phyloP scores from a whole-genome alignment of 2,329 filamentous ascomycete species.

The Trichothecium sympodiale region DNA sequence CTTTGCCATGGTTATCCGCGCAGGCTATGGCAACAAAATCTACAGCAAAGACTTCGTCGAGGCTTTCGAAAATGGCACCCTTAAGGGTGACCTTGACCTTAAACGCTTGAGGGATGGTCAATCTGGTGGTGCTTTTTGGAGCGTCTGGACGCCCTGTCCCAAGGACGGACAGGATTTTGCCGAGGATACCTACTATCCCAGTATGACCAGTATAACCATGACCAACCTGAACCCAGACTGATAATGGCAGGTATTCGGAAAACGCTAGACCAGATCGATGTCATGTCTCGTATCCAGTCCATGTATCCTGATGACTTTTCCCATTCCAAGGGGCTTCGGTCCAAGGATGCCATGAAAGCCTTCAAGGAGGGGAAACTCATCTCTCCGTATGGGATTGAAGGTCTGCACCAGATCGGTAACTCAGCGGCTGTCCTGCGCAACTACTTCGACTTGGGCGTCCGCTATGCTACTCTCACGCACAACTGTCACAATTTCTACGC shows the following conservation, averaged over 20 bases:
- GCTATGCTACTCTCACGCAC: slow-evolving; percentile 83
- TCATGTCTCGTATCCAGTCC: slow-evolving; percentile 52
- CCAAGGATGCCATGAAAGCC: slow-evolving; percentile 47
- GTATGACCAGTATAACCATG: neutral
- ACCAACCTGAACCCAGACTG: neutral
- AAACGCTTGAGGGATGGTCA: slow-evolving; percentile 60
- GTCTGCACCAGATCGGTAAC: slow-evolving; percentile 89
- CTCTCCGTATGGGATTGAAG: slow-evolving; percentile 73
- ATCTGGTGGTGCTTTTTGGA: slow-evolving; percentile 88
- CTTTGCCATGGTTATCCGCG: slow-evolving; percentile 62
- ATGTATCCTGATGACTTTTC: slow-evolving; percentile 63
- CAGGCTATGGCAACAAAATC: slow-evolving; percentile 63
- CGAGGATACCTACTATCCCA: slow-evolving; percentile 33
- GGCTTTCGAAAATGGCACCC: slow-evolving; percentile 59
- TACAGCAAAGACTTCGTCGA: slow-evolving; percentile 63
- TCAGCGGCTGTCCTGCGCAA: slow-evolving; percentile 62
- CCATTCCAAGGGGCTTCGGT: slow-evolving; percentile 50
- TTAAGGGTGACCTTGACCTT: slow-evolving; percentile 67
- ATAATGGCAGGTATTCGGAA: slow-evolving; percentile 42
- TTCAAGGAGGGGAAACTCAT: slow-evolving; percentile 56
- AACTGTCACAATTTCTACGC: slow-evolving; percentile 89
- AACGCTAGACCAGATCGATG: slow-evolving; percentile 66
- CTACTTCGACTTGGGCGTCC: slow-evolving; percentile 68
- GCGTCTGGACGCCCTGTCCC: slow-evolving; percentile 72
- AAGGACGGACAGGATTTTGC: slow-evolving; percentile 61